Percentiles rank a stretch among this genome's conserved stretches.
Evolutionary conservation across 257 asterid species (phyloP).

Genomic region (Solanum piurae): DNA sequence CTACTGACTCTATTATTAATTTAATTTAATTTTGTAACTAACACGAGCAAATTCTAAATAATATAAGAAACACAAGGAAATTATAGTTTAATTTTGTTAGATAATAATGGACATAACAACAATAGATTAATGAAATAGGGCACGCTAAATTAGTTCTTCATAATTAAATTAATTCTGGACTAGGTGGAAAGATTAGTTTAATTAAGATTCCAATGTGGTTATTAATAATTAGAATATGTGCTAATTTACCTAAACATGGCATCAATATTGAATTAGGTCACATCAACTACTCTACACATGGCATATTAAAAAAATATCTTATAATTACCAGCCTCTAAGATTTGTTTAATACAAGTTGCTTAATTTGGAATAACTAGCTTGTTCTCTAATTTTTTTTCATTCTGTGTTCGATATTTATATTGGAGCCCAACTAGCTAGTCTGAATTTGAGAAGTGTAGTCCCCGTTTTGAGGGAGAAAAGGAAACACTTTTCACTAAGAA

Average conservation of each 20-base stretch:
- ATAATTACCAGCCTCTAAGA: background rate
- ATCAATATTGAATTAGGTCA: background rate
- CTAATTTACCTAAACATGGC: background rate
- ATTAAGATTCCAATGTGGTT: background rate
- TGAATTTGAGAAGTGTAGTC: background rate
- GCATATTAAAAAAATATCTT: background rate
- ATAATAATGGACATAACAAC: background rate
- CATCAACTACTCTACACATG: background rate
- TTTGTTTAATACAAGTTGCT: background rate
- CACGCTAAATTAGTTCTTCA: background rate
- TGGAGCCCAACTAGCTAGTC: no score
- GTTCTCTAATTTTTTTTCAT: background rate
- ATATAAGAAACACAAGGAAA: background rate
- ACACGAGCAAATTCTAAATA: background rate
- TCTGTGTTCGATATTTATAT: no score
- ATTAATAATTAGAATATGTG: background rate
- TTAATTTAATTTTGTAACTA: background rate
- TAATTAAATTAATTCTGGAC: background rate
- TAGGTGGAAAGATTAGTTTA: background rate
- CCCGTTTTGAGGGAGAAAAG: background rate
- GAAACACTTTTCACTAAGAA: background rate
- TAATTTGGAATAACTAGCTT: background rate
- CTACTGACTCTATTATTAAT: background rate
- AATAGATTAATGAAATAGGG: background rate
- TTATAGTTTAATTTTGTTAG: background rate